These are phyloP conservation scores for Colletotrichum zoysiae DNA, from an alignment of 2,329 filamentous ascomycete species.

Conservation along the genomic window DNA sequence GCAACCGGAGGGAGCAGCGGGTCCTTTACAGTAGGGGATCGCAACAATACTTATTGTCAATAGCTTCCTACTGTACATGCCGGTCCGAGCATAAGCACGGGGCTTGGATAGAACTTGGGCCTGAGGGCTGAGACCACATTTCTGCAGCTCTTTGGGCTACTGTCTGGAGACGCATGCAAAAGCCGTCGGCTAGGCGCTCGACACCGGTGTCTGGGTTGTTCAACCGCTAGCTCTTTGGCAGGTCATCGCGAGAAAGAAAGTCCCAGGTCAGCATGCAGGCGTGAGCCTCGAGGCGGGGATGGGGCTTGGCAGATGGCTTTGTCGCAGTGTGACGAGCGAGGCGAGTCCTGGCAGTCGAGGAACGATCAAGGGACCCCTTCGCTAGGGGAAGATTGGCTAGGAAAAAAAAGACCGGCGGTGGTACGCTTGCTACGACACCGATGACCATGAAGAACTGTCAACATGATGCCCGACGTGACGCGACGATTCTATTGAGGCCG, in stretches of 20 bases:
- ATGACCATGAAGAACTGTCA: too few species aligned
- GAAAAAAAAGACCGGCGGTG: not conserved
- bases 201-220: not conserved
- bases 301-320: not conserved
- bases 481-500: not conserved
- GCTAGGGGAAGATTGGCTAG: too few species aligned
- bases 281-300: not conserved
- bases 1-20: not conserved
- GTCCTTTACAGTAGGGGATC: not conserved
- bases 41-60: slow-evolving; percentile 33
- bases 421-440: not conserved
- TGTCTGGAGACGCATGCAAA: slow-evolving; percentile 7
- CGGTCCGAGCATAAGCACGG: slow-evolving; percentile 25
- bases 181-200: not conserved
- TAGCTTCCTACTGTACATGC: not conserved
- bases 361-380: not conserved
- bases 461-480: not conserved
- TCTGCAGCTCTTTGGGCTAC: slow-evolving; percentile 17
- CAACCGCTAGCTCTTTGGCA: not conserved
- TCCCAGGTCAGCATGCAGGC: slow-evolving; percentile 2
- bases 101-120: slow-evolving; percentile 22
- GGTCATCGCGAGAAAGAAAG: slow-evolving; percentile 9
- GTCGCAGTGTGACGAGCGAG: not conserved
- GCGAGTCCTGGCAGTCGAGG: not conserved
- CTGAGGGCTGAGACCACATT: slow-evolving; percentile 23